These are phyloP conservation scores for Penicillium egyptiacum DNA, from an alignment of 495 filamentous ascomycete species.

Conservation along the genomic window DNA sequence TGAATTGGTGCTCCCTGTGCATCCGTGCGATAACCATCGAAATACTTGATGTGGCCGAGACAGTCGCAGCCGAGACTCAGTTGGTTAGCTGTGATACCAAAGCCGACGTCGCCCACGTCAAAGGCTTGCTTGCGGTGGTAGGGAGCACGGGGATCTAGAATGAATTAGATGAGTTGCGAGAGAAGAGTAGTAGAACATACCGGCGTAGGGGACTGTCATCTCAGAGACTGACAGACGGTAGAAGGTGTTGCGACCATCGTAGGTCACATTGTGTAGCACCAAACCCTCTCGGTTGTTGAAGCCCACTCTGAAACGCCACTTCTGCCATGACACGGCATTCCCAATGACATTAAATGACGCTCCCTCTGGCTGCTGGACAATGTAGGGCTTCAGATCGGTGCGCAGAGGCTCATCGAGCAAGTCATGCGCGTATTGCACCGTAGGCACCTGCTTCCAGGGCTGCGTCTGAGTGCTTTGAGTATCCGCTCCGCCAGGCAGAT, in stretches of 20 bases:
- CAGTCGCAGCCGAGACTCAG: conserved; percentile 69
- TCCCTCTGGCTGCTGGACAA: conserved; percentile 75
- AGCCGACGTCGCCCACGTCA: conserved; percentile 68
- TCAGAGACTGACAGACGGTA: conserved; percentile 75
- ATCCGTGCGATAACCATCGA: conserved; percentile 57
- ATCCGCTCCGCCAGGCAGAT: conserved; percentile 42
- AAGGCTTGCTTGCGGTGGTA: conserved; percentile 74
- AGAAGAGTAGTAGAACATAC: conserved; percentile 19
- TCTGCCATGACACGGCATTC: conserved; percentile 58
- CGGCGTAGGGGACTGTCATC: conserved; percentile 69
- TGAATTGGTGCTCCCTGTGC: conserved; percentile 52
- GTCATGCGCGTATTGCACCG: conserved; percentile 51
- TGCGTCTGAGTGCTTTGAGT: conserved; percentile 34
- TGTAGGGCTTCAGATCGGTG: conserved; percentile 72
- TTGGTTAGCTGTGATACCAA: conserved; percentile 66
- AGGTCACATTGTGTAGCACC: conserved; percentile 64
- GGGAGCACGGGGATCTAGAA: conserved; percentile 60
- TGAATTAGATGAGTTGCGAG: conserved; percentile 8
- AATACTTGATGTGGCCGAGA: conserved; percentile 66
- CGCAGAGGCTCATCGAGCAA: conserved; percentile 40
- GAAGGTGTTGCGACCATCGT: conserved; percentile 68
- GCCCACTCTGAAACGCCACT: conserved; percentile 66
- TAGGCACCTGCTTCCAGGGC: conserved; percentile 51
- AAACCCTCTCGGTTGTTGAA: conserved; percentile 66
- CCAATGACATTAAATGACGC: conserved; percentile 59